Evolutionary conservation across 176 grass and related monocot genomes (phyloP).

Genomic region (Areca catechu): DNA sequence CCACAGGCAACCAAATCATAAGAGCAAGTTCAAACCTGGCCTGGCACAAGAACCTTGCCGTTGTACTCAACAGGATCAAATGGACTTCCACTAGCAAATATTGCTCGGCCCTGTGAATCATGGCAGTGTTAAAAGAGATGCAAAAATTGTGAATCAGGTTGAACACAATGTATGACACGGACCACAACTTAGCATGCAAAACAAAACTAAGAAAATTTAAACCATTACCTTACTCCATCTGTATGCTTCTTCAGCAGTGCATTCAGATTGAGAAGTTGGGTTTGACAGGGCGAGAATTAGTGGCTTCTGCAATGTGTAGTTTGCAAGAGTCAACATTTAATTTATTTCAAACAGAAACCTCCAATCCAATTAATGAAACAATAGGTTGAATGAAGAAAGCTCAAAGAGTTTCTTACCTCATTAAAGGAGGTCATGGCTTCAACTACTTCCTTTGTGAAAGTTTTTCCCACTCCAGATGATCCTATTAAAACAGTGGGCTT

Average conservation of each 20-base stretch:
- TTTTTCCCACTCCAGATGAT: constrained; percentile 73
- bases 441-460: constrained; percentile 78
- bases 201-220: background rate
- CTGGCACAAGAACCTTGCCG: constrained; percentile 52
- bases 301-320: constrained; percentile 51
- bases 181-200: background rate
- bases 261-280: constrained; percentile 76
- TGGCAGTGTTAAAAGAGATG: background rate
- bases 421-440: constrained; percentile 73
- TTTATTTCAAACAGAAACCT: no score
- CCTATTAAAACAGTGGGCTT: constrained; percentile 66
- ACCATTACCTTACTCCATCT: constrained; percentile 67
- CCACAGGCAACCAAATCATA: background rate
- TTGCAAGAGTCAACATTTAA: background rate
- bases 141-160: no score
- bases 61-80: constrained; percentile 88
- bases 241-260: constrained; percentile 90
- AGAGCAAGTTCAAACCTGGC: constrained; percentile 39
- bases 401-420: constrained; percentile 34
- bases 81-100: constrained; percentile 95
- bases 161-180: background rate
- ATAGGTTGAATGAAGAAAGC: no score
- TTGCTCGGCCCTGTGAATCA: constrained; percentile 41
- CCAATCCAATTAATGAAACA: no score
- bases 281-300: constrained; percentile 81